These are phyloP conservation scores for Colletotrichum limetticola DNA, from an alignment of 2,329 filamentous ascomycete genomes.

Conservation along the genomic window DNA sequence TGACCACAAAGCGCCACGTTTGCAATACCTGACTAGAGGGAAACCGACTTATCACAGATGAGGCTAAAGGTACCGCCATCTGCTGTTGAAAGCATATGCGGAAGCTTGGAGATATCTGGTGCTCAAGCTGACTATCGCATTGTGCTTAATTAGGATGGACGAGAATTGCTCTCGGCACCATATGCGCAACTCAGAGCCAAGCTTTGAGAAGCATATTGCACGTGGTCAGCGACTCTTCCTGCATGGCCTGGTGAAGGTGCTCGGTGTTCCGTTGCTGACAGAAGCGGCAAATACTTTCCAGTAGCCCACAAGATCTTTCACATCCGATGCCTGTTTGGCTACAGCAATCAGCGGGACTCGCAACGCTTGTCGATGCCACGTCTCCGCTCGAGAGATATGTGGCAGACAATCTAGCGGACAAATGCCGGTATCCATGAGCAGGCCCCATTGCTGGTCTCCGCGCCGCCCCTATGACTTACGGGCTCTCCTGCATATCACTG, in stretches of 20 bases:
- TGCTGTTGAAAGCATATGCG: background rate
- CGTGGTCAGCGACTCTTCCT: background rate
- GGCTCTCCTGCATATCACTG: slow-evolving; percentile 7
- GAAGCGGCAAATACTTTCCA: background rate
- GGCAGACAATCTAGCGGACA: slow-evolving; percentile 5
- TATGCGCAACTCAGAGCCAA: slow-evolving; percentile 4
- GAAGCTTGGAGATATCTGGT: background rate
- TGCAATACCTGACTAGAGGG: background rate
- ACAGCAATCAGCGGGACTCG: background rate
- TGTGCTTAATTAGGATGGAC: background rate
- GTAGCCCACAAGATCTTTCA: background rate
- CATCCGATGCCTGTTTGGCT: background rate
- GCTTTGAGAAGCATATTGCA: slow-evolving; percentile 20
- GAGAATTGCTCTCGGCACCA: background rate
- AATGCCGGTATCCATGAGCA: background rate
- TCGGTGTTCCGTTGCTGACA: background rate
- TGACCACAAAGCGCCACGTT: background rate
- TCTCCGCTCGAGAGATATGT: background rate
- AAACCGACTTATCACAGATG: background rate
- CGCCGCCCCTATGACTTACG: background rate
- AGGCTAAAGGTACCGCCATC: background rate
- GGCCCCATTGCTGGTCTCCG: background rate
- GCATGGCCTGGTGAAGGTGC: background rate
- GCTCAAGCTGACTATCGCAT: slow-evolving; percentile 9
- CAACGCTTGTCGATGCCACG: background rate